Conservation (phyloP, 2,329 filamentous ascomycete genomes). For the Clonostachys byssicola region DNA sequence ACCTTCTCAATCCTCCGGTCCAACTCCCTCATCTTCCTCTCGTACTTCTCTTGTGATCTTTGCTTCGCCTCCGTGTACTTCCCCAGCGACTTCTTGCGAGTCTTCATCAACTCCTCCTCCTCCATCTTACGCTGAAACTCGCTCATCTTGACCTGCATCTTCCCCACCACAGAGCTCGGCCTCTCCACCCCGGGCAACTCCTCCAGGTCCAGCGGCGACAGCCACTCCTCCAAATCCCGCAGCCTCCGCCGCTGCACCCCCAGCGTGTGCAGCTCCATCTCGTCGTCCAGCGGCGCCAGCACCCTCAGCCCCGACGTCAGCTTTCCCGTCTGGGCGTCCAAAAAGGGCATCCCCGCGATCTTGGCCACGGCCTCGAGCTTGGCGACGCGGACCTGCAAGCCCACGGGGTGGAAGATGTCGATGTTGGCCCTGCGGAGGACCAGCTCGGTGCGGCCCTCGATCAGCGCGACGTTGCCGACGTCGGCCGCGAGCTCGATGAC, state of each 20-base stretch:
- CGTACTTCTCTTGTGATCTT: not conserved
- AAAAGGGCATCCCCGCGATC: constrained; percentile 8
- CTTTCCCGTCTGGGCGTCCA: constrained; percentile 5
- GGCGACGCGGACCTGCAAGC: constrained; percentile 7
- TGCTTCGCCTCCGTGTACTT: not conserved
- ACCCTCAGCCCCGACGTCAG: constrained; percentile 5
- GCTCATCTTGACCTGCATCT: constrained; percentile 6
- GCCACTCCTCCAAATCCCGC: constrained; percentile 5
- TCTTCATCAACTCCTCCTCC: constrained; percentile 7
- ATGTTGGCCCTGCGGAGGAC: constrained; percentile 6
- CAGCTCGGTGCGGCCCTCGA: constrained; percentile 9
- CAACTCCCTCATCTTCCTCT: not conserved
- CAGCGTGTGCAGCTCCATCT: not conserved
- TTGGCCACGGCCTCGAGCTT: constrained; percentile 10
- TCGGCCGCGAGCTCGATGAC: constrained; percentile 4
- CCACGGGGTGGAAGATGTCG: constrained; percentile 6
- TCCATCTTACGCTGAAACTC: constrained; percentile 6
- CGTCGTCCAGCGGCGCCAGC: constrained; percentile 5
- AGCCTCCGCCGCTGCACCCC: constrained; percentile 9
- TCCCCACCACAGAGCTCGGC: constrained; percentile 2
- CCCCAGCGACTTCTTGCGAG: constrained; percentile 3
- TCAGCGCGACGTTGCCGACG: constrained; percentile 5
- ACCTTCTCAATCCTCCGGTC: not conserved
- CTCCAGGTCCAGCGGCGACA: constrained; percentile 7
- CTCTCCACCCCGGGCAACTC: constrained; percentile 1